Base-by-base conservation (phyloP, 1,284 basidiomycete species). In the Naganishia sp. region DNA sequence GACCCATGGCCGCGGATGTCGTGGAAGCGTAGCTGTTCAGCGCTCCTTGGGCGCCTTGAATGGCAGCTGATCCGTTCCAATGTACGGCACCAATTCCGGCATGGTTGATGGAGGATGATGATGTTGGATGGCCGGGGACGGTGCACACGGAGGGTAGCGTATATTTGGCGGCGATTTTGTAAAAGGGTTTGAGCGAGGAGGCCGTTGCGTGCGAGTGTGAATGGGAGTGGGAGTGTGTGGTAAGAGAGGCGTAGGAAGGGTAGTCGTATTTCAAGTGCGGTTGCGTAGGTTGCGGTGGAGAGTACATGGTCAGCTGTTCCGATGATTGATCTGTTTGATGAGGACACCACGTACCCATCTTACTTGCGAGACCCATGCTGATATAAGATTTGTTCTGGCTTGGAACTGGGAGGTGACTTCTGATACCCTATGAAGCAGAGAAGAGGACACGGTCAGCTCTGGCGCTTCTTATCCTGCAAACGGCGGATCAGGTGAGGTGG, bases 291-390 rank as follows among this genome's bases (percentile, higher is more conserved):
- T 54, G 52, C 18, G 43, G 53, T n/a, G 52, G 51, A 54, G 50
- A 52, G 28, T 49, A 66, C 54, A 58, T 60, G 46, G 13, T 50
- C 28, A 13, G 25, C 17, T 35, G 13, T 52, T 52, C 47, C 35
- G 23, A 31, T 47, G 17, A 47, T 15, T 47, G 45, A 32, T 52
- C 50, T 17, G 28, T 52, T 28, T 52, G n/a, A 23, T 17, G 41
- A 17, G 32, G 21, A 17, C 7, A 23, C 39, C 32, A 60, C 65
- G 25, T 53, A 61, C 65, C 65, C 65, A 66, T 66, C 57, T 66
- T 66, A 21, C 53, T 57, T 52, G 65, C 65, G 49, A 66, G 57
- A 60, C 65, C 65, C 65, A 66, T 66, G 2, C n/a, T 51, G 51
- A 32, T 39, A 52, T 52, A 52, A 35, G 35, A 13, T 9, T 17